Evolutionary conservation across 2,329 filamentous ascomycete species (phyloP).

Genomic region (Pyrenochaeta sp.): DNA sequence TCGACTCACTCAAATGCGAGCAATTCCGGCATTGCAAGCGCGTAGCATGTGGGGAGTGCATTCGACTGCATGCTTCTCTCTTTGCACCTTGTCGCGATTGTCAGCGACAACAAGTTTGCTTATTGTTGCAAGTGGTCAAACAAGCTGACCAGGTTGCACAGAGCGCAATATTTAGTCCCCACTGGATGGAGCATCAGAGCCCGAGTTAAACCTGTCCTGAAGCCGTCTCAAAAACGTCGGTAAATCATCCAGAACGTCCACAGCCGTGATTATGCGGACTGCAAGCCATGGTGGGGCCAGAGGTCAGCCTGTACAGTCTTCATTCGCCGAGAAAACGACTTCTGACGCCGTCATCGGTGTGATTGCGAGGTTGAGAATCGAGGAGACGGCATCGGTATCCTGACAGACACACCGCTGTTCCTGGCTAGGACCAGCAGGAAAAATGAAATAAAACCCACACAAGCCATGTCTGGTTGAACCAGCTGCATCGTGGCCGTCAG

Average conservation of each 20-base stretch:
- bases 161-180: neutral
- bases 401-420: constrained; percentile 22
- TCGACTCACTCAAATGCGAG: constrained; percentile 22
- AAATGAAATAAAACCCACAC: neutral
- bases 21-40: constrained; percentile 35
- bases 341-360: constrained; percentile 21
- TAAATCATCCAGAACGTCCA: constrained; percentile 10
- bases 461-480: neutral
- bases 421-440: too few relatives aligned
- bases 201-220: neutral
- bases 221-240: constrained; percentile 18
- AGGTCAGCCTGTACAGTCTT: constrained; percentile 16
- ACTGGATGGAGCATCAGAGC: neutral
- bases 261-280: constrained; percentile 22
- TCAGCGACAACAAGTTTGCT: constrained; percentile 24
- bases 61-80: constrained; percentile 21
- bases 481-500: neutral
- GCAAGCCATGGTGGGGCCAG: constrained; percentile 22
- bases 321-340: constrained; percentile 21
- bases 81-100: constrained; percentile 20
- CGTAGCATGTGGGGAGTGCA: constrained; percentile 19
- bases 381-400: constrained; percentile 6
- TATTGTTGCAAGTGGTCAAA: neutral
- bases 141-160: neutral
- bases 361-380: constrained; percentile 14